Evolutionary conservation across 1,284 basidiomycete species (phyloP).

Genomic region (Mycena citricolor): DNA sequence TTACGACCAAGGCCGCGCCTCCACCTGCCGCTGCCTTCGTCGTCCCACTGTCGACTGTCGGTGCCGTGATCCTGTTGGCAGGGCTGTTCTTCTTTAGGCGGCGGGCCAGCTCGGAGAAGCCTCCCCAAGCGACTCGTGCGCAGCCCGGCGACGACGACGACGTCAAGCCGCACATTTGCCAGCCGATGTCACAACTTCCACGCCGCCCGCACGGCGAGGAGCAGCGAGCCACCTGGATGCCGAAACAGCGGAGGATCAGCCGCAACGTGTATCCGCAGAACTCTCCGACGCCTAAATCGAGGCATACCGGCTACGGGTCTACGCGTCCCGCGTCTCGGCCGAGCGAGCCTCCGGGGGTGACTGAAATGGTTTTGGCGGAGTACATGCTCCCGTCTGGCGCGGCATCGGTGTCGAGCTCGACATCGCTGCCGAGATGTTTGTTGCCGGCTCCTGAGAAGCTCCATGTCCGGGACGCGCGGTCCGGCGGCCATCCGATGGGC

Average conservation of each 20-base stretch:
- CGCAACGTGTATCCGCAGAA: no score
- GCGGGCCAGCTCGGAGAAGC: slow-evolving; percentile 16
- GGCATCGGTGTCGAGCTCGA: slow-evolving; percentile 1
- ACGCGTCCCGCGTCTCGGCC: no score
- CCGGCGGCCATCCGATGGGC: slow-evolving; percentile 8
- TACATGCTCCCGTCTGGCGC: slow-evolving; percentile 19
- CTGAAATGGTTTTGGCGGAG: slow-evolving; percentile 14
- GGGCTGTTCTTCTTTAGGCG: slow-evolving; percentile 31
- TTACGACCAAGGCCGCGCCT: slow-evolving; percentile 22
- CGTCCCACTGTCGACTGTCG: slow-evolving; percentile 45
- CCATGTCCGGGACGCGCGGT: slow-evolving; percentile 9
- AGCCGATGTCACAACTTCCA: no score
- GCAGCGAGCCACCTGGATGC: no score
- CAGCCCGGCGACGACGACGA: background rate
- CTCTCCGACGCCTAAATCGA: no score
- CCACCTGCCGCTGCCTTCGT: slow-evolving; percentile 43
- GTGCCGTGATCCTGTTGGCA: slow-evolving; percentile 40
- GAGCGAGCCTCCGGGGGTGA: no score
- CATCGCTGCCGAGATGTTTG: slow-evolving; percentile 18
- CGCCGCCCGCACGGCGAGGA: no score
- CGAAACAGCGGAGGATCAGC: no score
- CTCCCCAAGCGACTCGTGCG: background rate
- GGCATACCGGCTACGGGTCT: no score
- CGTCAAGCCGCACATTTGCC: no score
- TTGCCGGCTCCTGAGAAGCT: slow-evolving; percentile 19